A percentile compares a stretch with the other conserved stretches of the same genome.
Conservation (phyloP, 805 yeast genomes). For the Maudiozyma saulgeensis region DNA sequence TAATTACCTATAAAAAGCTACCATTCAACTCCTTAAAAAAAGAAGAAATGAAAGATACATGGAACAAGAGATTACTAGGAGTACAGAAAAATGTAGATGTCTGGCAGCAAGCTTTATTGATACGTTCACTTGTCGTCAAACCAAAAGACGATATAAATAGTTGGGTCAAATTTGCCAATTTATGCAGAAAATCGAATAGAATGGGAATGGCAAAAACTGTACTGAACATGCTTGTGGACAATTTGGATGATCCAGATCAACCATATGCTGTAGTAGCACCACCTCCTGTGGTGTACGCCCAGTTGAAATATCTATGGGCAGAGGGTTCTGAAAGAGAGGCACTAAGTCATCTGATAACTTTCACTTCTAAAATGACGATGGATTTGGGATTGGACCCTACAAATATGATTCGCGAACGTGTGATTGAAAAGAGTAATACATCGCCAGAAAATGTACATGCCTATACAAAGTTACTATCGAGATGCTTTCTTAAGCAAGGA, state of each 20-base stretch:
- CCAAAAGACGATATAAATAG: conserved; percentile 96
- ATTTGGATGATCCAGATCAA: conserved; percentile 44
- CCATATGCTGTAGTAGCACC: conserved; percentile 70
- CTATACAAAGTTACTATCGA: conserved; percentile 75
- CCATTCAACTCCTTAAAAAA: conserved; percentile 79
- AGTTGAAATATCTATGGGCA: conserved; percentile 94
- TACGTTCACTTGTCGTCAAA: conserved; percentile 81
- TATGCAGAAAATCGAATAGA: conserved; percentile 90
- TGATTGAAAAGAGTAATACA: conserved; percentile 47
- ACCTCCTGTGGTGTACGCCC: conserved; percentile 96
- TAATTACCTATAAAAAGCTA: conserved; percentile 75
- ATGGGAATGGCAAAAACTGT: conserved; percentile 89
- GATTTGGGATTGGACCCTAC: conserved; percentile 82
- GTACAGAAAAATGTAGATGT: conserved; percentile 96
- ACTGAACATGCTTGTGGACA: conserved; percentile 67
- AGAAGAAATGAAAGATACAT: conserved; percentile 72
- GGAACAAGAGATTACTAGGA: conserved; percentile 88
- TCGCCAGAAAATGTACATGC: conserved; percentile 62
- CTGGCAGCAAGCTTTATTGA: conserved; percentile 95
- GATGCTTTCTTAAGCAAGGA: conserved; percentile 95
- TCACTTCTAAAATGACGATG: conserved; percentile 81
- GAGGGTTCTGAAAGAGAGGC: conserved; percentile 85
- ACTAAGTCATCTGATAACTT: conserved; percentile 72
- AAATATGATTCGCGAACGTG: conserved; percentile 77
- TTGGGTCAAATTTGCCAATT: conserved; percentile 96